phyloP scores from a whole-genome alignment of 805 yeast species.

The Cyberlindnera galapagoensis region DNA sequence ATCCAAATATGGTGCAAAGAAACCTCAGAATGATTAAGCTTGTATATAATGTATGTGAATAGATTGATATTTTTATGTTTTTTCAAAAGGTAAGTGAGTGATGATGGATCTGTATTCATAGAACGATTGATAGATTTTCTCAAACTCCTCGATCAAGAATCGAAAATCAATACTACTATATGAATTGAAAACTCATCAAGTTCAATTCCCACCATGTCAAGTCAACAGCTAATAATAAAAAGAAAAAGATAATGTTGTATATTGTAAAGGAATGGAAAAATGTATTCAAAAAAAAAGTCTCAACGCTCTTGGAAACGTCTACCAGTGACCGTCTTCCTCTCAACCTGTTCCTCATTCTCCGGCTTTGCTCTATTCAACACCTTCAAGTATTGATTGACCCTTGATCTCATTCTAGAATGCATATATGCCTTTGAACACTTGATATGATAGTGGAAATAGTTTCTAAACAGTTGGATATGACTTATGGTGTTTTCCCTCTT shows the following conservation, averaged over 20 bases:
- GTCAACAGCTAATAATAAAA: too few relatives aligned
- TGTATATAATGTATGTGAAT: constrained; percentile 7
- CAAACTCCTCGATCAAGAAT: too few relatives aligned
- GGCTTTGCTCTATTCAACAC: constrained; percentile 96
- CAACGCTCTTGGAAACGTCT: constrained; percentile 23
- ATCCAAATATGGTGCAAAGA: constrained; percentile 91
- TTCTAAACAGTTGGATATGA: constrained; percentile 88
- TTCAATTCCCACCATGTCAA: too few relatives aligned
- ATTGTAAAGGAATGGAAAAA: neutral
- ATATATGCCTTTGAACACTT: constrained; percentile 97
- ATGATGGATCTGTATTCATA: too few relatives aligned
- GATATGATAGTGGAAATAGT: constrained; percentile 97
- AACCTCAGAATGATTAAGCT: constrained; percentile 44
- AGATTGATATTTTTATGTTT: too few relatives aligned
- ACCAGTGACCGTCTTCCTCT: constrained; percentile 28
- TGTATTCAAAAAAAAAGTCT: constrained; percentile 1
- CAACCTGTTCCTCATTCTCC: constrained; percentile 70
- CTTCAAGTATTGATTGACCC: constrained; percentile 91
- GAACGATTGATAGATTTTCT: too few relatives aligned
- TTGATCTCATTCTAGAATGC: constrained; percentile 96
- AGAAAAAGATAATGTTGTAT: constrained; percentile 2
- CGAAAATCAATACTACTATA: too few relatives aligned
- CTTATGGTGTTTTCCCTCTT: constrained; percentile 83
- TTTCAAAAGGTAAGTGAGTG: too few relatives aligned
- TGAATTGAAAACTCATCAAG: too few relatives aligned